Conservation (phyloP, 1,139 yeast species). For the Magnusiomyces tetraspermus region DNA sequence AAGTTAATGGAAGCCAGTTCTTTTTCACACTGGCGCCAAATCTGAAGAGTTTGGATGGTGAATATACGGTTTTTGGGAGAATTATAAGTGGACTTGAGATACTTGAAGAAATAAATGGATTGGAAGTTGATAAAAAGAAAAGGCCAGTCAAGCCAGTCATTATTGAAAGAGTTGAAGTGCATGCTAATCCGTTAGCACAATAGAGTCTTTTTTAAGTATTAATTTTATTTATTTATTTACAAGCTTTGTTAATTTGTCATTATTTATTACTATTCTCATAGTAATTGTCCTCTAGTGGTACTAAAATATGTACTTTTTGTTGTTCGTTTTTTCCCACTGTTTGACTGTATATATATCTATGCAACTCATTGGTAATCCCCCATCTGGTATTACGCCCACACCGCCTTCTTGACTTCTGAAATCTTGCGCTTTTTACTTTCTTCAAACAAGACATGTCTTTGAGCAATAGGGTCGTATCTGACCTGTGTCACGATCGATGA, state of each 20-base stretch:
- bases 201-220: too few relatives aligned
- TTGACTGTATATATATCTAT: background rate
- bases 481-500: conserved; percentile 72
- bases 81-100: conserved; percentile 35
- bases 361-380: background rate
- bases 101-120: conserved; percentile 34
- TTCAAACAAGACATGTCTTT: conserved; percentile 76
- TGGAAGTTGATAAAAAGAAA: conserved; percentile 34
- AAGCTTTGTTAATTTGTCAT: too few relatives aligned
- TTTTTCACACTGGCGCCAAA: conserved; percentile 24
- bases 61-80: conserved; percentile 50
- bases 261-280: too few relatives aligned
- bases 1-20: conserved; percentile 36
- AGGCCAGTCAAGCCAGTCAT: conserved; percentile 35
- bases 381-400: conserved; percentile 1
- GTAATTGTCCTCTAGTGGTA: background rate
- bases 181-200: conserved; percentile 36
- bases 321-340: background rate
- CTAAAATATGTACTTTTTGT: background rate
- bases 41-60: conserved; percentile 41
- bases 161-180: conserved; percentile 36
- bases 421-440: conserved; percentile 82
- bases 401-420: conserved; percentile 41
- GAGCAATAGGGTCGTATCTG: conserved; percentile 73
- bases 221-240: too few relatives aligned